A percentile compares a stretch with the other conserved stretches of the same genome.
These are phyloP conservation scores for Lactarius akahatsu DNA, from an alignment of 768 basidiomycete genomes.

Conservation along the genomic window DNA sequence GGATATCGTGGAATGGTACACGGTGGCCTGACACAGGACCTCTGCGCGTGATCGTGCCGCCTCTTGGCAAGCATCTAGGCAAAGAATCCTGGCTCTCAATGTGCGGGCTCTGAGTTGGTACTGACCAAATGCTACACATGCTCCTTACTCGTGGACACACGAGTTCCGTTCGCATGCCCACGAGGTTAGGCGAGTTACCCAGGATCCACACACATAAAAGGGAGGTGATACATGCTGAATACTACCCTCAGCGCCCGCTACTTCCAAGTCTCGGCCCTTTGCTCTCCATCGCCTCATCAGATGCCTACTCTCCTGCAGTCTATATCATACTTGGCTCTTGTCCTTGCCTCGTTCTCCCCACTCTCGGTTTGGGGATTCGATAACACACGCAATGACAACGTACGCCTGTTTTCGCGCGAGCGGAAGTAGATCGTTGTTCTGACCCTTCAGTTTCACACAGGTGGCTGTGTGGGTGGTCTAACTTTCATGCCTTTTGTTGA, in stretches of 20 bases:
- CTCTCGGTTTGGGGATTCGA: constrained; percentile 35
- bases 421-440: background rate
- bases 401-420: constrained; percentile 29
- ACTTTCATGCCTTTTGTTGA: background rate
- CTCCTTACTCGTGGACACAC: background rate
- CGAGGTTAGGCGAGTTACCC: background rate
- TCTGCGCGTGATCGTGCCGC: background rate
- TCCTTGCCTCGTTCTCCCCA: background rate
- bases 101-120: background rate
- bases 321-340: background rate
- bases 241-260: background rate
- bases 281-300: background rate
- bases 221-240: background rate
- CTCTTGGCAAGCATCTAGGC: background rate
- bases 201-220: background rate
- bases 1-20: constrained; percentile 1
- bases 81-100: background rate
- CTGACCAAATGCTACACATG: background rate
- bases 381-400: constrained; percentile 41
- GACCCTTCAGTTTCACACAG: constrained; percentile 26
- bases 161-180: background rate
- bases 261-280: background rate
- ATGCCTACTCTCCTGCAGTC: background rate
- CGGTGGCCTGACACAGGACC: background rate
- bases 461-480: constrained; percentile 34